phyloP scores from a whole-genome alignment of 768 basidiomycete species.

The Mycena vulgaris region DNA sequence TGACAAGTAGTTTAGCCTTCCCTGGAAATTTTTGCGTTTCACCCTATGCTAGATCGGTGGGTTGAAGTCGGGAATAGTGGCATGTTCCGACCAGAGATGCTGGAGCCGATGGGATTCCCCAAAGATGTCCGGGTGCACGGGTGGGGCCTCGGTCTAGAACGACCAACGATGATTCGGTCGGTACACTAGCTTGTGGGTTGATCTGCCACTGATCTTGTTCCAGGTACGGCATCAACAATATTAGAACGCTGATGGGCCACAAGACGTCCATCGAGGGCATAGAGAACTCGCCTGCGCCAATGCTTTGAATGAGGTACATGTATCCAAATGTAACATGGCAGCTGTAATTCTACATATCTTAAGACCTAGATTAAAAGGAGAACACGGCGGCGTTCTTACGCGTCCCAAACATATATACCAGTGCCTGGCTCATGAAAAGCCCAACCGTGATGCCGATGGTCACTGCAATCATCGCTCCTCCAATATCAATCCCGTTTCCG shows the following conservation, averaged over 20 bases:
- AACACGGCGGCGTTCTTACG: slow-evolving; percentile 90
- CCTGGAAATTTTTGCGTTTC: slow-evolving; percentile 98
- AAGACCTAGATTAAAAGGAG: slow-evolving; percentile 69
- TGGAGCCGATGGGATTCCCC: slow-evolving; percentile 98
- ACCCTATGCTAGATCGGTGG: slow-evolving; percentile 93
- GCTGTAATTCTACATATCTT: slow-evolving; percentile 30
- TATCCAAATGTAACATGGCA: slow-evolving; percentile 45
- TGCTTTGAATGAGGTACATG: slow-evolving; percentile 71
- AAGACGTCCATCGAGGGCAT: slow-evolving; percentile 94
- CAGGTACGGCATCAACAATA: slow-evolving; percentile 98
- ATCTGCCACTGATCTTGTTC: slow-evolving; percentile 3
- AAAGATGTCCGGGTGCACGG: slow-evolving; percentile 97
- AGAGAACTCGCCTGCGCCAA: slow-evolving; percentile 91
- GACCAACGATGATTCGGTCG: slow-evolving; percentile 99
- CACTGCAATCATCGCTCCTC: slow-evolving; percentile 91
- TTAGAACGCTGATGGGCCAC: slow-evolving; percentile 96
- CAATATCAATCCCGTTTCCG: slow-evolving; percentile 87
- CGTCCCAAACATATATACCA: slow-evolving; percentile 90
- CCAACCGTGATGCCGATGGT: slow-evolving; percentile 94
- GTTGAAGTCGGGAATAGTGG: slow-evolving; percentile 99
- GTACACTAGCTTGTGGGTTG: slow-evolving; percentile 42
- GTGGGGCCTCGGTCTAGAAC: slow-evolving; percentile 95
- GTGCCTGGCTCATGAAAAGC: slow-evolving; percentile 88
- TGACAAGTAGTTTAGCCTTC: slow-evolving; percentile 76
- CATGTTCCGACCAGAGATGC: slow-evolving; percentile 99